phyloP scores from a whole-genome alignment of 257 asterid genomes.

The Rhazya stricta region DNA sequence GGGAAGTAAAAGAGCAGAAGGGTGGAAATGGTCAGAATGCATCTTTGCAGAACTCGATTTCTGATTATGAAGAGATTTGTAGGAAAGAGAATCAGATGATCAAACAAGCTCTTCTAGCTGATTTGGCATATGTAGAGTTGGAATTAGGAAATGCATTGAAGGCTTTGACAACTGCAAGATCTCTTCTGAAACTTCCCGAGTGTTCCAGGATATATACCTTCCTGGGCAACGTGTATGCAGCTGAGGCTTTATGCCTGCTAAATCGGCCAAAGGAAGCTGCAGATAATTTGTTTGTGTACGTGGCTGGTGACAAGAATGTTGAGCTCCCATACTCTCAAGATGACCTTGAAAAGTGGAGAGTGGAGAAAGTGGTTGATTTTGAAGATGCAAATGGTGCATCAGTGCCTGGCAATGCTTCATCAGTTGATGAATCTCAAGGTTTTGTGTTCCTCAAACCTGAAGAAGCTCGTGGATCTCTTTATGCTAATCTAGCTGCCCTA shows the following conservation, averaged over 20 bases:
- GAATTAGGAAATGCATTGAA: slow-evolving; percentile 59
- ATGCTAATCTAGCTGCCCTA: slow-evolving; percentile 61
- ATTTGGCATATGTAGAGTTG: slow-evolving; percentile 69
- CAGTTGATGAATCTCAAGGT: slow-evolving; percentile 38
- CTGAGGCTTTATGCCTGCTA: slow-evolving; percentile 83
- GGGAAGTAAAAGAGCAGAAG: slow-evolving; percentile 70
- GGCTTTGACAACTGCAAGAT: slow-evolving; percentile 54
- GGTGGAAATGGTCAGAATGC: slow-evolving; percentile 46
- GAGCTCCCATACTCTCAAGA: slow-evolving; percentile 62
- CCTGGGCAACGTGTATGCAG: slow-evolving; percentile 63
- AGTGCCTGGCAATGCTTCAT: slow-evolving; percentile 13
- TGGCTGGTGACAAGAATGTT: slow-evolving; percentile 44
- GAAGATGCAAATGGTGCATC: slow-evolving; percentile 48
- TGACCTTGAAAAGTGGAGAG: slow-evolving; percentile 61
- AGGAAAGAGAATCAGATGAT: slow-evolving; percentile 58
- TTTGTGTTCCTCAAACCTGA: slow-evolving; percentile 60
- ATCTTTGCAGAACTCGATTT: slow-evolving; percentile 40
- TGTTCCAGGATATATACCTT: slow-evolving; percentile 53
- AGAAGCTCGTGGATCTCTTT: slow-evolving; percentile 67
- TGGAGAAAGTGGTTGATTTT: slow-evolving; percentile 44
- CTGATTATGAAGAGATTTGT: slow-evolving; percentile 47
- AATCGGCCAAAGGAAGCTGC: slow-evolving; percentile 78
- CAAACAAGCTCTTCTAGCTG: slow-evolving; percentile 65
- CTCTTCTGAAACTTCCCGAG: slow-evolving; percentile 49
- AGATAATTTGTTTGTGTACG: slow-evolving; percentile 39